Base-by-base conservation (phyloP, 306 rosid genomes). In the Psophocarpus tetragonolobus region DNA sequence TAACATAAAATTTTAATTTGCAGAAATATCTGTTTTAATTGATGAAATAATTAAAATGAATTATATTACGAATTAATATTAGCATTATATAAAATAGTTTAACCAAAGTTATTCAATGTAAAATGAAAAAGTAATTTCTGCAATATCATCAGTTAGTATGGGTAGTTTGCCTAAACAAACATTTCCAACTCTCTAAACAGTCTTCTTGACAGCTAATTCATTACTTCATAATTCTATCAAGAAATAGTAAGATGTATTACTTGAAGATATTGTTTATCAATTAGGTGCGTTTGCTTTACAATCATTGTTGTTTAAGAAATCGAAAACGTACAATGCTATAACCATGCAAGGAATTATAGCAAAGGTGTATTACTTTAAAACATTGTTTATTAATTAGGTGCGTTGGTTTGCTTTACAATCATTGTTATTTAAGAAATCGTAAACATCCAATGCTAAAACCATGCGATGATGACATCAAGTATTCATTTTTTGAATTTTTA, bases 261-360 rank as follows among this genome's bases (percentile, higher is more conserved):
- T 65, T 11, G 35, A 24, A 73, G 29, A 11, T 32, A 20, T 62
- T 32, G 8, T 75, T 17, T 44, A 45, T 45, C 39, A 42, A 47
- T 35, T 51, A 63, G 56, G 39, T 66, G 23, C 1, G n/a, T 71
- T 30, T 24, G 35, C 68, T 67, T 53, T 67, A 39, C 36, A 77
- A 77, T 77, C 42, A 77, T 77, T 53, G 68, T 17, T 21, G 50
- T 65, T 26, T 53, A 67, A 38, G 60, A 51, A 73, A 73, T 53
- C 15, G 39, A 73, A 29, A 73, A 54, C 68, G 39, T 39, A 64
- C 62, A 80, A 15, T 73, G 32, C 21, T 5, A 71, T 7, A 44
- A 47, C 71, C 83, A 79, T 71, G 78, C 73, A 66, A 48, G 63
- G 30, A 60, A 60, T 60, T 60, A 60, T 60, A 3, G 66, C 14